Conservation (phyloP, 495 filamentous ascomycete genomes). For the Astrothelium macrocarpum region DNA sequence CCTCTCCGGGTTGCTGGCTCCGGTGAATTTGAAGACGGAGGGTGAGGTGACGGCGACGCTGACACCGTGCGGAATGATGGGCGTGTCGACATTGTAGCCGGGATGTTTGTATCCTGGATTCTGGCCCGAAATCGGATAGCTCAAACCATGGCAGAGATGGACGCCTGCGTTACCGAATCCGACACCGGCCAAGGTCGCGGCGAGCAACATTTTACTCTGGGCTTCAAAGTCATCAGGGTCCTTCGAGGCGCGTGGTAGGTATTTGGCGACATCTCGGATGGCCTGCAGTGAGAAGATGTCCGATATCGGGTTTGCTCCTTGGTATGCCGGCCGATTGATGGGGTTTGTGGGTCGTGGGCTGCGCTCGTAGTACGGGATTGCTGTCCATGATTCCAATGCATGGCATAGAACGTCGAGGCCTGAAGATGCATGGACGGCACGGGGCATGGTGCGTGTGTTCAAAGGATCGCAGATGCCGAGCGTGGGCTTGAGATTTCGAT, state of each 20-base stretch:
- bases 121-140: constrained; percentile 86
- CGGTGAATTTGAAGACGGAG: constrained; percentile 89
- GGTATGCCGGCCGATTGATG: constrained; percentile 84
- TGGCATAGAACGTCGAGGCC: constrained; percentile 94
- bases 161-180: constrained; percentile 97
- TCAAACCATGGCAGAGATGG: constrained; percentile 96
- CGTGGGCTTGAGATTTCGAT: constrained; percentile 88
- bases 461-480: constrained; percentile 93
- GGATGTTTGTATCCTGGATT: constrained; percentile 82
- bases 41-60: constrained; percentile 91
- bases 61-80: constrained; percentile 93
- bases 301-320: constrained; percentile 93
- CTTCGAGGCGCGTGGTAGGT: constrained; percentile 73
- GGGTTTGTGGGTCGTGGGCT: constrained; percentile 79
- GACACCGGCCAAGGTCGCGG: constrained; percentile 85
- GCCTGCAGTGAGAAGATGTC: constrained; percentile 90
- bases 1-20: constrained; percentile 77
- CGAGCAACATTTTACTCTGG: constrained; percentile 88
- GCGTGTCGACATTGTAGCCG: constrained; percentile 62
- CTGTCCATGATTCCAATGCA: constrained; percentile 87
- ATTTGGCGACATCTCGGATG: constrained; percentile 71
- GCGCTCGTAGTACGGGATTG: constrained; percentile 84
- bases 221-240: constrained; percentile 88
- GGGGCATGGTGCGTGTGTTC: constrained; percentile 91
- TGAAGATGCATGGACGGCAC: constrained; percentile 77